These are phyloP conservation scores for Annulohypoxylon moriforme DNA, from an alignment of 495 filamentous ascomycete species.

Conservation along the genomic window DNA sequence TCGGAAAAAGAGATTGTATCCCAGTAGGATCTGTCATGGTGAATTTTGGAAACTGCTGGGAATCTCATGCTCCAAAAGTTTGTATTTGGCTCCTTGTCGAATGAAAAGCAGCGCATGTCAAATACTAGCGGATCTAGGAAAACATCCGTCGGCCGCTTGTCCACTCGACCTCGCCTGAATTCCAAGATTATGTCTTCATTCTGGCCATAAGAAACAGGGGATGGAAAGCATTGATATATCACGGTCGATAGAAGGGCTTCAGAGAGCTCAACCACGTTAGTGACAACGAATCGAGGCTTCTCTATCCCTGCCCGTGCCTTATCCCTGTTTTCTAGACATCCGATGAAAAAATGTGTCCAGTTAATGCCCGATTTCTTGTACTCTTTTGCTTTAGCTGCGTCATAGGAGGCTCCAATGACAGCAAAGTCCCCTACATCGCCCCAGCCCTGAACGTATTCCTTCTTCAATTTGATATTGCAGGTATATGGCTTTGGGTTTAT, in stretches of 20 bases:
- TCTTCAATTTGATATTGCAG: constrained; percentile 86
- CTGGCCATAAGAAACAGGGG: constrained; percentile 42
- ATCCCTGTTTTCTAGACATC: constrained; percentile 78
- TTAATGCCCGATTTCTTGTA: constrained; percentile 60
- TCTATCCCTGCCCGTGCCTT: constrained; percentile 63
- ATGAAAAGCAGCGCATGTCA: constrained; percentile 61
- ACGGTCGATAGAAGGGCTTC: constrained; percentile 50
- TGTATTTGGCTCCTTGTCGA: constrained; percentile 56
- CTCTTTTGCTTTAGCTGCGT: constrained; percentile 65
- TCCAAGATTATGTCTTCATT: constrained; percentile 52
- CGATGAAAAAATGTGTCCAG: constrained; percentile 85
- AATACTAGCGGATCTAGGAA: constrained; percentile 58
- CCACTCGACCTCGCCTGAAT: constrained; percentile 28
- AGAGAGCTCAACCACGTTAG: constrained; percentile 63
- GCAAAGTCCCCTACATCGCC: constrained; percentile 87
- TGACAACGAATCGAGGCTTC: constrained; percentile 70
- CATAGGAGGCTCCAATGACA: constrained; percentile 76
- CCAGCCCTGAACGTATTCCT: constrained; percentile 84
- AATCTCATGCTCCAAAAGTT: constrained; percentile 61
- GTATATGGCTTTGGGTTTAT: constrained; percentile 51
- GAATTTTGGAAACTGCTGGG: constrained; percentile 59
- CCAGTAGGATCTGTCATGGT: constrained; percentile 57
- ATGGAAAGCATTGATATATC: constrained; percentile 50
- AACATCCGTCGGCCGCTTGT: constrained; percentile 49
- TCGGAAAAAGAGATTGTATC: constrained; percentile 58